Evolutionary conservation across 2,329 filamentous ascomycete species (phyloP), one percentile per base, ranked within the genome.

Genomic region (Aspergillus quadricinctus): DNA sequence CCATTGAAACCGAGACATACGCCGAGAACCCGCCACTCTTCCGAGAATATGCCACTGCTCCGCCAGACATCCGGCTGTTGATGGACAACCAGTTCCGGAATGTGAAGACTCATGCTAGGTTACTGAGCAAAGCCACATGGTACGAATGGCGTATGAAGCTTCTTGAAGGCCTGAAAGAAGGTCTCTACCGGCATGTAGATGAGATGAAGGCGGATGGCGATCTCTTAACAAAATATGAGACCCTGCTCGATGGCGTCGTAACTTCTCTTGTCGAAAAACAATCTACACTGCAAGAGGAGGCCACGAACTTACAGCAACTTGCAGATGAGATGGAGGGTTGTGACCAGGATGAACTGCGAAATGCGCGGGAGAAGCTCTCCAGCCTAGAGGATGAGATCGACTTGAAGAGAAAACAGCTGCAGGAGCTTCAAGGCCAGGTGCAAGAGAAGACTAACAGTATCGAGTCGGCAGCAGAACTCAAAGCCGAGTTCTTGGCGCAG

Each of bases 11-110:
- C 0, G 91, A 96, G 68, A 96, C 92, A 0, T 87, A 89, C 59
- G 87, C 91, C 61, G 91, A 97, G 56, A 97, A 97, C 66, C 94
- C 94, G 8, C 85, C 90, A 0, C 80, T 99, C 1, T 96, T 99
- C 75, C 86, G 85, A 57, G 94, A 97, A 70, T 99, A 99, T 70
- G 85, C 95, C 61, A 87, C 87, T 9, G 93, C 93, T 27, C 84
- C 89, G 0, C 85, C 91, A 0, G 90, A 95, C 60, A 86, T 96
- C 69, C 92, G 90, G 67, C 76, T 85, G 3, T 81, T 95, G 52
- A 95, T 99, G 87, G 93, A 99, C 76, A 94, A 90, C 62, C 92
- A 97, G 70, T 94, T 99, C 80, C 94, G 96, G 73, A 97, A 97
- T 68, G 89, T 96, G 73, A 97, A 97, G 78, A 92, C 91, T 0